phyloP scores from a whole-genome alignment of 441 rosid genomes.

The Daphne laureola region DNA sequence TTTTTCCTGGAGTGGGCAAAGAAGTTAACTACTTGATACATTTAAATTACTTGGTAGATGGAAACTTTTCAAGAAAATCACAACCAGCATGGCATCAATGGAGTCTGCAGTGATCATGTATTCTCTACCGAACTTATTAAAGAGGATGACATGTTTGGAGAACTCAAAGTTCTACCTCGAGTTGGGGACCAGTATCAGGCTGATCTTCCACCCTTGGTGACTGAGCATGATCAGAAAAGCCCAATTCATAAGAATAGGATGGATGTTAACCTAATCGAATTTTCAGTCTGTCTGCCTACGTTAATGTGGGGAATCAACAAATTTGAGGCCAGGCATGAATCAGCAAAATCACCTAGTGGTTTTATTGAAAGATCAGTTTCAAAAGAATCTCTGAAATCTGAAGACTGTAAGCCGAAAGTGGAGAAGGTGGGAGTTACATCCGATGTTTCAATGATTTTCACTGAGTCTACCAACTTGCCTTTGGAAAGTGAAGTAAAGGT shows the following conservation, averaged over 20 bases:
- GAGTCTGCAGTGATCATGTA: constrained; percentile 3
- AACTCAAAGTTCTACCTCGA: constrained; percentile 32
- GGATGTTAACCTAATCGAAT: constrained; percentile 3
- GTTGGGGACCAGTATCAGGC: constrained; percentile 54
- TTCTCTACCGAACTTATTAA: too few species aligned
- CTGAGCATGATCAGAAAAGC: constrained; percentile 16
- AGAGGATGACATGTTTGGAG: constrained; percentile 24
- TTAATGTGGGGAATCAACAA: constrained; percentile 38
- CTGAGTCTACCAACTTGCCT: constrained; percentile 20
- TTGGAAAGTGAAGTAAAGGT: constrained; percentile 12
- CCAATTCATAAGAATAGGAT: constrained; percentile 13
- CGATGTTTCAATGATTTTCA: constrained; percentile 24
- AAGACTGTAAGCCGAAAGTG: constrained; percentile 13
- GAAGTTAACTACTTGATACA: too few species aligned
- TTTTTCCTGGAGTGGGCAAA: too few species aligned
- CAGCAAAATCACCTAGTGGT: constrained; percentile 10
- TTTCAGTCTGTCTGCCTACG: constrained; percentile 27
- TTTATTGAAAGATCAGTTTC: constrained; percentile 9
- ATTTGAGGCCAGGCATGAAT: constrained; percentile 22
- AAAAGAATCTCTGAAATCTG: constrained; percentile 14
- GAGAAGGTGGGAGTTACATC: constrained; percentile 11
- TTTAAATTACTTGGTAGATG: too few species aligned
- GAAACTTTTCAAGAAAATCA: too few species aligned
- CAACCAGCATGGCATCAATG: too few species aligned
- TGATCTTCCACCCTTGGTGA: constrained; percentile 29